Evolutionary conservation across 1,139 yeast genomes (phyloP), one percentile per base, ranked within the genome.

Genomic region (Geotrichum phurueaensis): DNA sequence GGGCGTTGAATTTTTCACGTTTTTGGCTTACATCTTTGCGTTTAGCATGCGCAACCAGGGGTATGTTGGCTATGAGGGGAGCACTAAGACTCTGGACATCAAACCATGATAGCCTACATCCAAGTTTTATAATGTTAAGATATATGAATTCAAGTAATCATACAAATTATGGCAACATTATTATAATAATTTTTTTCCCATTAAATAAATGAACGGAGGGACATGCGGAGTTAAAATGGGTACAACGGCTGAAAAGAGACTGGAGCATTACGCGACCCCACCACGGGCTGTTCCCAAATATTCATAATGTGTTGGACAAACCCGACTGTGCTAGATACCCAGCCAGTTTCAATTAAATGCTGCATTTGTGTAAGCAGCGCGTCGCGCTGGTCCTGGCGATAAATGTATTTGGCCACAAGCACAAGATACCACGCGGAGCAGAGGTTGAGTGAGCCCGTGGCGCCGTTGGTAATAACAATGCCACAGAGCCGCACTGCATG

Each of bases 1-100:
- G 3, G 58, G 53, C 7, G 20, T 49, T 31, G 58, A 55, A n/a
- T 18, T 55, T 33, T 55, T 55, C 18, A 55, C 58, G 4, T 43
- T 50, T n/a, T 49, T 50, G 9, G 58, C 58, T 12, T 50, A 49
- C 23, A 36, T 22, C 12, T 18, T 49, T n/a, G 54, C 53, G 12
- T 49, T 33, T 31, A 50, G 54, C 13, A 49, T 55, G 54, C 27
- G 43, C 12, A 36, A 49, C 18, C 57, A 48, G 48, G 10, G n/a
- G 7, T 36, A 49, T 10, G 22, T 55, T 49, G 58, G 58, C 13
- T 47, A 20, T 6, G 25, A 29, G 9, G 3, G n/a, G 3, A 22
- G 49, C 13, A 39, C 36, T 1, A 23, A 50, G 15, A 55, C 58
- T 5, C 23, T 55, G 50, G 58, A 55, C 39, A 55, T 55, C 31